These are phyloP conservation scores for Otatea glauca DNA, from an alignment of 176 grass and related monocot species.

Conservation along the genomic window DNA sequence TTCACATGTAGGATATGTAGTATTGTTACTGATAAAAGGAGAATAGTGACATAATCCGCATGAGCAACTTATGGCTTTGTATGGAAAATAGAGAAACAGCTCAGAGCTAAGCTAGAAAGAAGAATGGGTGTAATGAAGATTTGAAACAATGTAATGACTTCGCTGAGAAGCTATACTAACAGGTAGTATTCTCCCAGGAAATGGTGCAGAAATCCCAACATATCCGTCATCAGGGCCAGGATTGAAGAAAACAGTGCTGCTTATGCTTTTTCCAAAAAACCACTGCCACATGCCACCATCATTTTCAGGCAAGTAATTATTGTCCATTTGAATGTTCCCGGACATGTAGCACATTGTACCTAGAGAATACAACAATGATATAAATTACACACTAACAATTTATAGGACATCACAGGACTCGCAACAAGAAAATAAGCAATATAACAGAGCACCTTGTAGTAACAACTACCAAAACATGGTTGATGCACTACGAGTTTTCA, in stretches of 20 bases:
- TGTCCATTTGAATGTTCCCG: constrained; percentile 78
- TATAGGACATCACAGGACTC: constrained; percentile 4
- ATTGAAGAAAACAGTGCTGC: constrained; percentile 81
- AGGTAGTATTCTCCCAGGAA: constrained; percentile 83
- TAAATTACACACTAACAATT: constrained; percentile 8
- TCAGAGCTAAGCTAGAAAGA: constrained; percentile 12
- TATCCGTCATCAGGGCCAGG: constrained; percentile 76
- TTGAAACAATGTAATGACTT: constrained; percentile 20
- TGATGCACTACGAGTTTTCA: not conserved
- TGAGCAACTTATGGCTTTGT: constrained; percentile 31
- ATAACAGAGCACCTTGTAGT: not conserved
- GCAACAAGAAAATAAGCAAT: not conserved
- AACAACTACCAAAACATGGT: not conserved
- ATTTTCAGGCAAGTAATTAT: constrained; percentile 83
- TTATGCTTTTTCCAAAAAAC: constrained; percentile 88
- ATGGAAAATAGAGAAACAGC: not conserved
- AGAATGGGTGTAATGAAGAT: constrained; percentile 2
- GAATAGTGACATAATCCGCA: not conserved
- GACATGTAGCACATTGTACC: constrained; percentile 96
- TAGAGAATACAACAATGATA: constrained; percentile 26
- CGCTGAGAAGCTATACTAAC: constrained; percentile 50
- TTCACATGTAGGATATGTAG: not conserved
- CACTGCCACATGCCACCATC: constrained; percentile 92
- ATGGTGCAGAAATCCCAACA: constrained; percentile 84
- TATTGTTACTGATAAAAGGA: not conserved